phyloP scores from a whole-genome alignment of 148 eudicot species.

The Rhododendron ferrugineum region DNA sequence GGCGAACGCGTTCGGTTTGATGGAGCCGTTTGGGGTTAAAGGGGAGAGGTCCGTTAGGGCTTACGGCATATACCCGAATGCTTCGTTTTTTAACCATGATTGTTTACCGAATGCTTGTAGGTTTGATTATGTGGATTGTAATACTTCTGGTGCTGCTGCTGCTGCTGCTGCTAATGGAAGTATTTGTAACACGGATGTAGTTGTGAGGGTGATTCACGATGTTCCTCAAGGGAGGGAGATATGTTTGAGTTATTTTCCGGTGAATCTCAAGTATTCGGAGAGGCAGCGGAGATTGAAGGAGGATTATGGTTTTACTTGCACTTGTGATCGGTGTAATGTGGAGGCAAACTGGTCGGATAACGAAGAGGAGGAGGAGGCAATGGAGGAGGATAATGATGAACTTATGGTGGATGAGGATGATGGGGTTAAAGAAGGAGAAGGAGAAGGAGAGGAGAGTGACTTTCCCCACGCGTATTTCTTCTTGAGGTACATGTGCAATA shows the following conservation, averaged over 20 bases:
- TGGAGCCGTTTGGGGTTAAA: constrained; percentile 56
- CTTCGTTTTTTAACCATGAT: constrained; percentile 87
- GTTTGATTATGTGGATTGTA: constrained; percentile 68
- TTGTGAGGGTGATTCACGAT: constrained; percentile 69
- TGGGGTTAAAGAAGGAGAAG: constrained; percentile 18
- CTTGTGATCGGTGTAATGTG: constrained; percentile 84
- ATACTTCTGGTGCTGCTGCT: neutral
- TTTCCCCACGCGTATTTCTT: constrained; percentile 94
- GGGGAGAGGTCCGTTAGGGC: constrained; percentile 78
- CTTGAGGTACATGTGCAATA: constrained; percentile 70
- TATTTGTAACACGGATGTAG: constrained; percentile 50
- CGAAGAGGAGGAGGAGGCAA: constrained; percentile 44
- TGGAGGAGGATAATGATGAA: constrained; percentile 33
- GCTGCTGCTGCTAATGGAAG: no score
- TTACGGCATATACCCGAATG: constrained; percentile 72
- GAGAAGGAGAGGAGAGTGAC: constrained; percentile 27
- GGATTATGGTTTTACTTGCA: constrained; percentile 77
- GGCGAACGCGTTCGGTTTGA: constrained; percentile 76
- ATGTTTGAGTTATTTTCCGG: constrained; percentile 88
- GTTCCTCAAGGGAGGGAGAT: constrained; percentile 71
- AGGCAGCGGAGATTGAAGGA: constrained; percentile 68
- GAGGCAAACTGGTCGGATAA: constrained; percentile 78
- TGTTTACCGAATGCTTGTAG: constrained; percentile 95
- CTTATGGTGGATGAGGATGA: constrained; percentile 11
- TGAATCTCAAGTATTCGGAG: constrained; percentile 51